Conservation (phyloP, 768 basidiomycete genomes). For the Nidularia pulvinata region DNA sequence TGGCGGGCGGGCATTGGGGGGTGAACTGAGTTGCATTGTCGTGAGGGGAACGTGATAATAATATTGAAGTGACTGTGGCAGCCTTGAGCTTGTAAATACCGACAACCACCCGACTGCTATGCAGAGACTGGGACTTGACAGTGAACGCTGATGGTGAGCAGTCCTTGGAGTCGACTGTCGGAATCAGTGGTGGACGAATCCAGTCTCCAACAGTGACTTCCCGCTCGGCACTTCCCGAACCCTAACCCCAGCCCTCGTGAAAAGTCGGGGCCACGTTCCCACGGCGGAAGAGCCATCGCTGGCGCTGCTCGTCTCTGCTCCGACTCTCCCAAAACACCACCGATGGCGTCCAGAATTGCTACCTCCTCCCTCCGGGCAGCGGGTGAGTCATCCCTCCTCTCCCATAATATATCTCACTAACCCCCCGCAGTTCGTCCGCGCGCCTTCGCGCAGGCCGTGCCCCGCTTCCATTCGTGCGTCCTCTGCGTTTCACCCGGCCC, state of each 20-base stretch:
- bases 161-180: background rate
- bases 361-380: slow-evolving; percentile 62
- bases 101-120: too few relatives aligned
- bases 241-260: slow-evolving; percentile 34
- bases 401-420: background rate
- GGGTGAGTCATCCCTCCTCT: slow-evolving; percentile 32
- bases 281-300: slow-evolving; percentile 24
- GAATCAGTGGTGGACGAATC: background rate
- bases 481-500: slow-evolving; percentile 38
- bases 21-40: too few relatives aligned
- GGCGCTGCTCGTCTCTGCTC: slow-evolving; percentile 18
- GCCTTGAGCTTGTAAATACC: too few relatives aligned
- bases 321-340: slow-evolving; percentile 18
- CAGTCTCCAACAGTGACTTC: background rate
- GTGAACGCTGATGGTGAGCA: too few relatives aligned
- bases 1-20: too few relatives aligned
- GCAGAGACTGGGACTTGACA: too few relatives aligned
- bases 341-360: slow-evolving; percentile 76
- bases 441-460: slow-evolving; percentile 38
- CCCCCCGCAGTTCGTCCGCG: slow-evolving; percentile 50
- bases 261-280: slow-evolving; percentile 37
- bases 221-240: slow-evolving; percentile 6
- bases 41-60: too few relatives aligned
- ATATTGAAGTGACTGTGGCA: too few relatives aligned
- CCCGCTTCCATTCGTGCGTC: slow-evolving; percentile 27